Conservation (phyloP, 2,329 filamentous ascomycete species). For the Xylariaceae sp. region DNA sequence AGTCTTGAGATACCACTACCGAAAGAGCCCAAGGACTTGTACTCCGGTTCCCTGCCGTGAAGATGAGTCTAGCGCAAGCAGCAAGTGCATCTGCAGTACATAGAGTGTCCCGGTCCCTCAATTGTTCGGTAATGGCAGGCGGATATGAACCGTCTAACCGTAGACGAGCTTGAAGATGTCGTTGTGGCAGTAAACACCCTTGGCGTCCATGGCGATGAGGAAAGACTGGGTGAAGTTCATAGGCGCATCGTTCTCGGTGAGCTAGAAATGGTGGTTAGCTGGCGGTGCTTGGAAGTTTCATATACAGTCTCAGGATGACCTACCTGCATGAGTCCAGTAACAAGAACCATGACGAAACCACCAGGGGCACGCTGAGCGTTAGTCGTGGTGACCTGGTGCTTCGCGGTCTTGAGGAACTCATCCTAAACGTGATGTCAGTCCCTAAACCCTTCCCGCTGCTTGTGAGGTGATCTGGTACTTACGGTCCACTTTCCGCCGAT, state of each 20-base stretch:
- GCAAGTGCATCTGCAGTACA: not conserved
- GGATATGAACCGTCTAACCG: slow-evolving; percentile 36
- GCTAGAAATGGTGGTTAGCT: slow-evolving; percentile 43
- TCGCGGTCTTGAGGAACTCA: slow-evolving; percentile 21
- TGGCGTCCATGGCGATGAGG: slow-evolving; percentile 62
- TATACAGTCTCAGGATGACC: not conserved
- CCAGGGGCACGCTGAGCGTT: slow-evolving; percentile 75
- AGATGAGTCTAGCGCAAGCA: not conserved
- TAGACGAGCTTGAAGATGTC: slow-evolving; percentile 92
- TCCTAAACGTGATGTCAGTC: slow-evolving; percentile 14
- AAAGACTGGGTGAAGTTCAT: slow-evolving; percentile 92
- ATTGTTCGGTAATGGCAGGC: not conserved
- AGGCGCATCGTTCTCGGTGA: slow-evolving; percentile 77
- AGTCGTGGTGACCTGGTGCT: slow-evolving; percentile 59
- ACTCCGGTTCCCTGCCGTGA: no score
- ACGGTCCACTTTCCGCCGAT: slow-evolving; percentile 83
- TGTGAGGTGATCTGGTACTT: slow-evolving; percentile 32
- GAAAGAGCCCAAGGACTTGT: not conserved
- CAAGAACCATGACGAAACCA: slow-evolving; percentile 73
- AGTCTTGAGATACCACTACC: not conserved
- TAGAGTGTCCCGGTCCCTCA: not conserved
- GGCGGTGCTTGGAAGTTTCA: not conserved
- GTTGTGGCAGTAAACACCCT: slow-evolving; percentile 71
- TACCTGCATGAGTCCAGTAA: slow-evolving; percentile 68
- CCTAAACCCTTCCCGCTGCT: not conserved